Conservation (phyloP, 345 rosid species). For the Moricandia arvensis region DNA sequence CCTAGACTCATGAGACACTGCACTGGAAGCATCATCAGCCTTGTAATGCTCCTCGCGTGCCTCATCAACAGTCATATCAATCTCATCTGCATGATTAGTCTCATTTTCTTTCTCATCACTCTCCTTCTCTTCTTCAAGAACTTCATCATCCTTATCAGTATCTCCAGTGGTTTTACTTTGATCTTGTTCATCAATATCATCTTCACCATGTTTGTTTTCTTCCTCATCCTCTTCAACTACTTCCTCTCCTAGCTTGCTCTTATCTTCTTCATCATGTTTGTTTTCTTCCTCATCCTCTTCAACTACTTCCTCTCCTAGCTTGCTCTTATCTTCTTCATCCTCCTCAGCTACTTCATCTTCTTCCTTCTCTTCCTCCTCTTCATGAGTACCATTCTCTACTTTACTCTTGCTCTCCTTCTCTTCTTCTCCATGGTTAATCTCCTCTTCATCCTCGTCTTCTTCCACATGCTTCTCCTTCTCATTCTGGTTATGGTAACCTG, state of each 20-base stretch:
- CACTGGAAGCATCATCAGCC: constrained; percentile 97
- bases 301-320: constrained; percentile 48
- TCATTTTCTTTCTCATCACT: constrained; percentile 39
- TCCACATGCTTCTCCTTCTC: constrained; percentile 48
- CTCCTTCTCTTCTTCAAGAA: constrained; percentile 55
- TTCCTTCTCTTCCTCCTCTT: constrained; percentile 39
- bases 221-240: constrained; percentile 46
- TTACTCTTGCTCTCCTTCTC: constrained; percentile 32
- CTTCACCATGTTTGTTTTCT: constrained; percentile 46
- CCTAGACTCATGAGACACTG: constrained; percentile 77
- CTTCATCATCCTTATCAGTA: constrained; percentile 48
- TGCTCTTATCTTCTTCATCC: constrained; percentile 42
- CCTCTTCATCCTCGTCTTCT: constrained; percentile 46
- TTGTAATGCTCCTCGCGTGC: constrained; percentile 83
- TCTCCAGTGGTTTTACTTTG: constrained; percentile 47
- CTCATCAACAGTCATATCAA: constrained; percentile 47
- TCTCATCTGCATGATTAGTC: constrained; percentile 42
- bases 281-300: constrained; percentile 45
- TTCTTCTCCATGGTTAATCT: constrained; percentile 32
- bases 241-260: constrained; percentile 47
- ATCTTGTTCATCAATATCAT: constrained; percentile 49
- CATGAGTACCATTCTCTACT: constrained; percentile 27
- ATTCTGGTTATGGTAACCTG: constrained; percentile 44
- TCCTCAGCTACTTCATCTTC: constrained; percentile 42
- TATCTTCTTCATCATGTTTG: constrained; percentile 42